Conservation (phyloP, 257 asterid species). For the Lantana camara region DNA sequence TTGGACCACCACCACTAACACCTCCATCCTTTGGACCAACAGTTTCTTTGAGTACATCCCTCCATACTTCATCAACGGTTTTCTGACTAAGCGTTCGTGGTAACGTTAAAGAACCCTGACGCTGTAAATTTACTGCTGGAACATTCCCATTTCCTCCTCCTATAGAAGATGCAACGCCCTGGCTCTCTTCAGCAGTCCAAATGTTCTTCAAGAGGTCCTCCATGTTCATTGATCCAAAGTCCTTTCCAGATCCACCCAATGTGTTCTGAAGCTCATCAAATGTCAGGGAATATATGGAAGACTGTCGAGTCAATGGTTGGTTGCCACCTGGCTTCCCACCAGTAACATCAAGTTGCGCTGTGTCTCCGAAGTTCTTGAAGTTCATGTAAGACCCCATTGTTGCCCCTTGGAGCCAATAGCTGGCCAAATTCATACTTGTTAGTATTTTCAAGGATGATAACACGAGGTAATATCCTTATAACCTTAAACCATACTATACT, state of each 20-base stretch:
- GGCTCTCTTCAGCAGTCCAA: slow-evolving; percentile 89
- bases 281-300: slow-evolving; percentile 78
- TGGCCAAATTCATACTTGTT: slow-evolving; percentile 27
- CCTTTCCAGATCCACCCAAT: slow-evolving; percentile 78
- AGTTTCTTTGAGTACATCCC: slow-evolving; percentile 61
- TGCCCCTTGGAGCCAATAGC: slow-evolving; percentile 37
- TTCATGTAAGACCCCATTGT: slow-evolving; percentile 78
- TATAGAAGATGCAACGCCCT: slow-evolving; percentile 39
- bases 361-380: slow-evolving; percentile 67
- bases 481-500: background rate
- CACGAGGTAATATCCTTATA: background rate
- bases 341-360: slow-evolving; percentile 47
- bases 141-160: slow-evolving; percentile 42
- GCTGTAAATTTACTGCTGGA: slow-evolving; percentile 60
- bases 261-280: slow-evolving; percentile 86
- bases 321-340: slow-evolving; percentile 47
- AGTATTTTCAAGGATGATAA: slow-evolving; percentile 25
- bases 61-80: slow-evolving; percentile 92
- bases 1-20: slow-evolving; percentile 36
- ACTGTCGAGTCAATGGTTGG: slow-evolving; percentile 64
- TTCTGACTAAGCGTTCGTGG: slow-evolving; percentile 85
- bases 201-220: slow-evolving; percentile 87
- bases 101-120: slow-evolving; percentile 87
- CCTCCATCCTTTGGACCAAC: slow-evolving; percentile 41
- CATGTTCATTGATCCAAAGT: slow-evolving; percentile 92